phyloP scores from a whole-genome alignment of 1,139 yeast species.

The Sugiyamaella pinicola region DNA sequence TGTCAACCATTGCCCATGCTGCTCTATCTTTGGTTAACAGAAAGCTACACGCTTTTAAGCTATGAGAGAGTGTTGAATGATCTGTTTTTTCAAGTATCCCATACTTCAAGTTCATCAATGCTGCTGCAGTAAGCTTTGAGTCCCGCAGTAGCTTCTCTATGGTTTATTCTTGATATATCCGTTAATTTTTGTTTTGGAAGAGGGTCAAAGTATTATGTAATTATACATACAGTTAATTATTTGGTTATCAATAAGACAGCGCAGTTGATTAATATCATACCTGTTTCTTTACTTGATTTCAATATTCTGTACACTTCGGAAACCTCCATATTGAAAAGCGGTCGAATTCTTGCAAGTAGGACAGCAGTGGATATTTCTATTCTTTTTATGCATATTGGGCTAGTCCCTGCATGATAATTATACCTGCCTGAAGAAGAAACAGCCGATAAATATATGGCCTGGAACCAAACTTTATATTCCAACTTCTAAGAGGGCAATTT shows the following conservation, averaged over 20 bases:
- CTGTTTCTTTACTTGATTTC: slow-evolving; percentile 32
- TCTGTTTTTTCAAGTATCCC: slow-evolving; percentile 38
- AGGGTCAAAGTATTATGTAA: background rate
- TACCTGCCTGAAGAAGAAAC: background rate
- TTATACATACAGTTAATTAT: background rate
- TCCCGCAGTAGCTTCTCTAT: slow-evolving; percentile 36
- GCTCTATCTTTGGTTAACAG: slow-evolving; percentile 33
- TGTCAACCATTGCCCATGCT: slow-evolving; percentile 38
- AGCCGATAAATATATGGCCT: no score
- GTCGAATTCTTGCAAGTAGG: background rate
- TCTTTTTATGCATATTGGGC: background rate
- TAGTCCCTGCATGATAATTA: background rate
- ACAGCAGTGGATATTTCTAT: background rate
- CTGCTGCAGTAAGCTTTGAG: slow-evolving; percentile 37
- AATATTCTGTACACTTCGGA: slow-evolving; percentile 33
- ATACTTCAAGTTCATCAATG: slow-evolving; percentile 37
- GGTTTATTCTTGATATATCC: background rate
- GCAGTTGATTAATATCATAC: slow-evolving; percentile 22
- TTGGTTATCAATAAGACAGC: background rate
- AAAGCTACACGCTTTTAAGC: slow-evolving; percentile 33
- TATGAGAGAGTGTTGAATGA: slow-evolving; percentile 31
- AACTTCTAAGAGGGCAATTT: no score
- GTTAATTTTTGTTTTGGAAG: background rate
- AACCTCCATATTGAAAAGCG: slow-evolving; percentile 28
- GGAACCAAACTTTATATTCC: no score